Percentiles rank a stretch among this genome's conserved stretches.
These are phyloP conservation scores for Pseudotsuga menziesii DNA, from an alignment of 75 land plant species.

Conservation along the genomic window DNA sequence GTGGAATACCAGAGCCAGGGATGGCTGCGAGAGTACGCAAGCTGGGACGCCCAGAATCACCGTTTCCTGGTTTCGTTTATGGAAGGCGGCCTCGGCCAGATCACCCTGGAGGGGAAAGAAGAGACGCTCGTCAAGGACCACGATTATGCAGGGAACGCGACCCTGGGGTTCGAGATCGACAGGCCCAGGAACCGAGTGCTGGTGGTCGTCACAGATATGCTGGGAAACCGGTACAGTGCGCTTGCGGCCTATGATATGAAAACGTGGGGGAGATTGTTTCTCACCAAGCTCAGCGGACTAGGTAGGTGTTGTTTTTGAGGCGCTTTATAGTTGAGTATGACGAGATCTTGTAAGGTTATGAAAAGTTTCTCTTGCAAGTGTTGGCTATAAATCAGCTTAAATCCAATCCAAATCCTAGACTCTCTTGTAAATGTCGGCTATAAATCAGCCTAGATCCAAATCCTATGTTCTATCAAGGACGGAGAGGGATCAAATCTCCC, in stretches of 20 bases:
- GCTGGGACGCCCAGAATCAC: constrained; percentile 45
- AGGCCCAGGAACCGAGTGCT: constrained; percentile 44
- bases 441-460: no score
- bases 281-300: constrained; percentile 45
- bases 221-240: constrained; percentile 29
- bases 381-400: no score
- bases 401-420: no score
- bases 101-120: constrained; percentile 21
- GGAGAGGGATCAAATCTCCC: no score
- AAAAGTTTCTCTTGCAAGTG: no score
- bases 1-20: constrained; percentile 46
- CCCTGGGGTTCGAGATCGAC: constrained; percentile 60
- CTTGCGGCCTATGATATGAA: constrained; percentile 61
- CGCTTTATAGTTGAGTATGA: no score
- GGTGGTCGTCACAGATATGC: constrained; percentile 36
- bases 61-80: constrained; percentile 60
- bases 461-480: no score
- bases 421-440: no score
- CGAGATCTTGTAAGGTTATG: no score
- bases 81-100: constrained; percentile 31
- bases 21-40: constrained; percentile 55
- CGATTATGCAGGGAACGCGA: constrained; percentile 42
- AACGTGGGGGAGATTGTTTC: constrained; percentile 52
- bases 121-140: constrained; percentile 24
- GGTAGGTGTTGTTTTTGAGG: constrained; percentile 22